phyloP scores from a whole-genome alignment of 805 yeast genomes.

The Lipomyces orientalis region DNA sequence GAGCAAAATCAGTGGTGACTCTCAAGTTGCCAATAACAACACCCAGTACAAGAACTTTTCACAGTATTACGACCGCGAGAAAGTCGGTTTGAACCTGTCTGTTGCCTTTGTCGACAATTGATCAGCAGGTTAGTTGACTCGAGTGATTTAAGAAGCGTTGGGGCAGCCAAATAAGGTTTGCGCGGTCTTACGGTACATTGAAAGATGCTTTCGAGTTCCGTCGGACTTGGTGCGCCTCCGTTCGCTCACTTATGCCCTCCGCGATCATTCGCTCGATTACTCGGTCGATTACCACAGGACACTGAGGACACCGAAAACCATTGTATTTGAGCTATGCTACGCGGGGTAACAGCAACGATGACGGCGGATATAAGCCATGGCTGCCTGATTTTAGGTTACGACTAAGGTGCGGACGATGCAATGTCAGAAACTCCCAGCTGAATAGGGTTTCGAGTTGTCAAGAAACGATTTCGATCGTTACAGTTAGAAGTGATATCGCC shows the following conservation, averaged over 20 bases:
- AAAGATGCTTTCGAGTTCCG: not conserved
- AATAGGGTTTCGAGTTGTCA: not conserved
- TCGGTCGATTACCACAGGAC: not conserved
- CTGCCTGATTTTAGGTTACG: no score
- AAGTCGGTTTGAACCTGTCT: not conserved
- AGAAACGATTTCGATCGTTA: not conserved
- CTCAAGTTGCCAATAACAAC: not conserved
- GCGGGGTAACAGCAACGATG: not conserved
- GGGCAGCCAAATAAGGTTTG: not conserved
- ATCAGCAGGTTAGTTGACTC: not conserved
- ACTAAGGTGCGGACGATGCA: not conserved
- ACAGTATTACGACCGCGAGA: not conserved
- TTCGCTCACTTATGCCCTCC: not conserved
- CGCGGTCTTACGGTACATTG: not conserved
- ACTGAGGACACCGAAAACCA: not conserved
- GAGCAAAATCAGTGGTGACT: not conserved
- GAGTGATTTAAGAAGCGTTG: not conserved
- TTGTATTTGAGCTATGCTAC: no score
- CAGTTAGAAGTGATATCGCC: no score
- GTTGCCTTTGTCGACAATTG: not conserved
- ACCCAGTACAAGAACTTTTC: not conserved
- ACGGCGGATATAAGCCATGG: not conserved
- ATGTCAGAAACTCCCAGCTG: not conserved
- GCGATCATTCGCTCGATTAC: not conserved
- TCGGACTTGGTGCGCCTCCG: not conserved